Evolutionary conservation across 257 asterid genomes (phyloP).

Genomic region (Dorcoceras hygrometricum): DNA sequence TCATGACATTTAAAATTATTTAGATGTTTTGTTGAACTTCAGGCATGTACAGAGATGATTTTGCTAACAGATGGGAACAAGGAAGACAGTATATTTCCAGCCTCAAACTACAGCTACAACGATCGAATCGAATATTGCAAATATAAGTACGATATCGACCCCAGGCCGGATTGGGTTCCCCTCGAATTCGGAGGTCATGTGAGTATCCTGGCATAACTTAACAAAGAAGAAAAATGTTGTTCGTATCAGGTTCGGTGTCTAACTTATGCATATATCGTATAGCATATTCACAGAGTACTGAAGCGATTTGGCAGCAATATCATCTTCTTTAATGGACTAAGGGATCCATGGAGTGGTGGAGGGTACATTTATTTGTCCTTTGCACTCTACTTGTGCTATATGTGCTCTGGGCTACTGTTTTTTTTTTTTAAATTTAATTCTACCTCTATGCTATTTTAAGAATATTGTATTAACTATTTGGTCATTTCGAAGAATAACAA

Average conservation of each 20-base stretch:
- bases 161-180: conserved; percentile 80
- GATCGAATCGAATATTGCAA: conserved; percentile 41
- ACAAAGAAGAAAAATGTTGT: not conserved
- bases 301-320: conserved; percentile 77
- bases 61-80: conserved; percentile 52
- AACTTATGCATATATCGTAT: conserved; percentile 1
- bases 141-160: conserved; percentile 32
- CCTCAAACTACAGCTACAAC: conserved; percentile 46
- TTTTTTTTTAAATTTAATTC: not conserved
- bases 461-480: too few relatives aligned
- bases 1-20: not conserved
- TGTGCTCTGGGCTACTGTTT: not conserved
- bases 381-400: too few relatives aligned
- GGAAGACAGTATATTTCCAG: conserved; percentile 63
- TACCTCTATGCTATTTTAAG: too few relatives aligned
- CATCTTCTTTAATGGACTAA: conserved; percentile 79
- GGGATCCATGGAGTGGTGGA: conserved; percentile 98
- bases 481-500: too few relatives aligned
- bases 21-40: conserved; percentile 9
- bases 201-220: conserved; percentile 33
- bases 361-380: conserved; percentile 40
- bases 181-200: conserved; percentile 79
- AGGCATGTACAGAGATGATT: conserved; percentile 92
- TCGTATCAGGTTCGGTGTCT: too few relatives aligned
- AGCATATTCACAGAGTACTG: conserved; percentile 58